Evolutionary conservation across 2,329 filamentous ascomycete genomes (phyloP), one percentile per base, ranked within the genome.

Genomic region (Hymenoscyphus repandus): DNA sequence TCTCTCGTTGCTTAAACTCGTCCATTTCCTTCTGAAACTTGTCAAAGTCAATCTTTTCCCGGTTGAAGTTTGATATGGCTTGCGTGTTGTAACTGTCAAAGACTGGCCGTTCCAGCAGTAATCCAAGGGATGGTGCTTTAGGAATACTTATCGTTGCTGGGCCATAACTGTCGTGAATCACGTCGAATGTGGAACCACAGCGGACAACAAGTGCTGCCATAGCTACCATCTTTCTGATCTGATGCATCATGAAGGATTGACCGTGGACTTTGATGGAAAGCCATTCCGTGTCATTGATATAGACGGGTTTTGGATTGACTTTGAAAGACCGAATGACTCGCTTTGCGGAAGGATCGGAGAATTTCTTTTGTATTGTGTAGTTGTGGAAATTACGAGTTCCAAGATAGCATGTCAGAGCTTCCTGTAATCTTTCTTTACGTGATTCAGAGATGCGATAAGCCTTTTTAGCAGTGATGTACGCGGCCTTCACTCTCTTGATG

Each of bases 221-320:
- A 50, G 88, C 90, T 13, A 99, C 89, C 93, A 99, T 97, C 72
- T 97, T 99, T 64, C 93, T 86, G 69, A 99, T 99, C 73, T 99
- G 93, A 70, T 99, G 93, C 93, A 99, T 99, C 93, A 99, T 99
- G 77, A 99, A 99, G 65, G 86, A 92, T 70, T 99, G 93, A 0
- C 93, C 93, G 69, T 99, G 93, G 20, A 99, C 91, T 68, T 95
- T 96, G 59, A 97, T 76, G 39, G 87, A 93, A 4, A 99, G 76
- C 93, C 93, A 99, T 73, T 99, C 88, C 1, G 90, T 96, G 65
- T 92, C 84, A 68, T 89, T 82, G 69, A 95, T 95, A 64, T 90
- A 82, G 63, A 96, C 85, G 1, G 90, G 90, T 46, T 79, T 74
- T 2, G 74, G 72, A 67, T 90, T 86, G 51, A 90, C 85, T 34